These are phyloP conservation scores for Fragaria iinumae DNA, from an alignment of 306 rosid genomes.

Conservation along the genomic window DNA sequence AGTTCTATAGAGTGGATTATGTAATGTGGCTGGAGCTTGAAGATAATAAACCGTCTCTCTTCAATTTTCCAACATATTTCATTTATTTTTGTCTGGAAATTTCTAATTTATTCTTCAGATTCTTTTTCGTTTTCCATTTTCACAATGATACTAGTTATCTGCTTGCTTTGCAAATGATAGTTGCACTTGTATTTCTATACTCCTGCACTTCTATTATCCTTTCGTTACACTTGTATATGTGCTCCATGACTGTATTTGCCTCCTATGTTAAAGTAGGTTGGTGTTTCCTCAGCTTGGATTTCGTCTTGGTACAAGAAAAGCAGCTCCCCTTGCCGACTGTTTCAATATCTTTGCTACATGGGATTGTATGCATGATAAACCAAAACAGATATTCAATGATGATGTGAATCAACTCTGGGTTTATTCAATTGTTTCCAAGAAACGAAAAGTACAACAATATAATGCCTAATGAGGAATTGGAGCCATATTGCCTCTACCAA, in stretches of 20 bases:
- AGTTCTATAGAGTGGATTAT: neutral
- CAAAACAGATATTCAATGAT: neutral
- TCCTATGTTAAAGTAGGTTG: neutral
- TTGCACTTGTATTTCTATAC: neutral
- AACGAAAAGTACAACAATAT: neutral
- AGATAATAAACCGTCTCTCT: neutral
- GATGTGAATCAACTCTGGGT: neutral
- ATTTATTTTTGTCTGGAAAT: neutral
- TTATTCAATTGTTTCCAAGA: neutral
- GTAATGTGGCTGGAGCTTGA: neutral
- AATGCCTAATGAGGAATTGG: slow-evolving; percentile 50
- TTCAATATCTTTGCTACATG: neutral
- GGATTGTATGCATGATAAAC: neutral
- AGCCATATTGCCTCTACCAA: slow-evolving; percentile 35
- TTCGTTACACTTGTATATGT: neutral
- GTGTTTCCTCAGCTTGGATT: neutral
- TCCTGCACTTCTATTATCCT: neutral
- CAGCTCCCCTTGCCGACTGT: neutral
- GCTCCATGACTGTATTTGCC: neutral
- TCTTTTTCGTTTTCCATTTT: neutral
- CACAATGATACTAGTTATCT: neutral
- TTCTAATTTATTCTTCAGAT: neutral
- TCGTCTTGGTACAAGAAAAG: neutral
- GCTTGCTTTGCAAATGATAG: neutral
- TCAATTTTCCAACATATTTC: neutral